Evolutionary conservation across 306 rosid species (phyloP), one percentile per base, ranked within the genome.

Genomic region (Fragaria iinumae): DNA sequence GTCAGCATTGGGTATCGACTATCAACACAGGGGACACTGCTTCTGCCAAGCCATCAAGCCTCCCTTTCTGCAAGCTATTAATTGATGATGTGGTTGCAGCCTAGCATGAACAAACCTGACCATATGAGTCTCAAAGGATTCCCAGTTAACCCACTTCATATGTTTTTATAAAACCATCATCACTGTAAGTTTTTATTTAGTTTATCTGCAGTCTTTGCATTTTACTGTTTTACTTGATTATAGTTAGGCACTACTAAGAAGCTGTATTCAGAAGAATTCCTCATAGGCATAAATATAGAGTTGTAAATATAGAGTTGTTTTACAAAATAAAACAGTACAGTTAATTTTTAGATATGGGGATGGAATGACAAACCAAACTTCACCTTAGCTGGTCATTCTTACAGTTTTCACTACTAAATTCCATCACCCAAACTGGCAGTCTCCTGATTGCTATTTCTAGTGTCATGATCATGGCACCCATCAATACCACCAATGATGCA

Each of bases 111-210:
- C 34, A 32, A 32, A 32, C 4, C 34, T 32, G 34, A 32, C 34
- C 4, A 32, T 32, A 32, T 32, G 34, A 32, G 34, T 32, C 34
- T 32, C 34, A 32, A 32, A 32, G 34, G 34, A 32, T 32, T 32
- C 34, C 34, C 34, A 32, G 34, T 32, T 32, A 0, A 32, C 34
- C 34, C 34, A 32, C 8, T 39, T 39, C 43, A 80, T 89, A 84
- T 83, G 84, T 79, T 39, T 52, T 11, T 41, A 65, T 56, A 62
- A 34, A 65, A 72, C 16, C 10, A 12, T 7, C 27, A 69, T 53
- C 60, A 41, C 17, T 25, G 69, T 73, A 16, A 16, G 23, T 25
- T 38, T 41, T 41, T n/a, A 34, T 72, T 56, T 13, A 43, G 11
- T 25, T 59, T 59, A 1, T 18, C 4, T 20, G 32, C 23, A 74